Conservation (phyloP, 345 rosid species). For the Psidium guajava region DNA sequence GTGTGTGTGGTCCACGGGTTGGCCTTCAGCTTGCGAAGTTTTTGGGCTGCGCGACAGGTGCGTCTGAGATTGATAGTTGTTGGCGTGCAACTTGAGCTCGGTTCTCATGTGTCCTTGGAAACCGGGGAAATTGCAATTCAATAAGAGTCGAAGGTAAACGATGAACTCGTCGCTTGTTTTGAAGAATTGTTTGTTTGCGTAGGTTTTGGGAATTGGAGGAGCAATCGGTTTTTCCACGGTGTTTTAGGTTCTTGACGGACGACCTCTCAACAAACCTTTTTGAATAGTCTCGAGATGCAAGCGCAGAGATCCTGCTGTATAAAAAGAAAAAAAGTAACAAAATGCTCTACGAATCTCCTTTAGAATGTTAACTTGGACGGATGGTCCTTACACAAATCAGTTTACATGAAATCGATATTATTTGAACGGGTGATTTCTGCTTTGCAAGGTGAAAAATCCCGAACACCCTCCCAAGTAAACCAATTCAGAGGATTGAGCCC, state of each 20-base stretch:
- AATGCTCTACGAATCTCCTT: background rate
- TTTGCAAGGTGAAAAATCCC: background rate
- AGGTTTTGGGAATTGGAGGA: background rate
- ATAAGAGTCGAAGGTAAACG: background rate
- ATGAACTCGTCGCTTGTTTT: background rate
- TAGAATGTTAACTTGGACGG: background rate
- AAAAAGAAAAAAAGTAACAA: no score
- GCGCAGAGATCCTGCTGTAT: background rate
- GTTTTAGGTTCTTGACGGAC: background rate
- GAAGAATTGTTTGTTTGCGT: background rate
- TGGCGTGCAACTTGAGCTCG: background rate
- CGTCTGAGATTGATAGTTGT: background rate
- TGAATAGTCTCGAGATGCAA: background rate
- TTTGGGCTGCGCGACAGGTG: background rate
- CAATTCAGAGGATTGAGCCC: accelerated
- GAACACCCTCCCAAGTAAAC: background rate
- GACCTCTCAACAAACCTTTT: background rate
- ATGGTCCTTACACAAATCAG: background rate
- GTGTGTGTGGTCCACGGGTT: background rate
- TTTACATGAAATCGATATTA: background rate
- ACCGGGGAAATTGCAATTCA: background rate
- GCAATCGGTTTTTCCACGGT: background rate
- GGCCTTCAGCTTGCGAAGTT: background rate
- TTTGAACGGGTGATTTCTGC: background rate
- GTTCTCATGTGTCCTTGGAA: background rate